Evolutionary conservation across 768 basidiomycete species (phyloP).

Genomic region (Psilocybe cyanescens): DNA sequence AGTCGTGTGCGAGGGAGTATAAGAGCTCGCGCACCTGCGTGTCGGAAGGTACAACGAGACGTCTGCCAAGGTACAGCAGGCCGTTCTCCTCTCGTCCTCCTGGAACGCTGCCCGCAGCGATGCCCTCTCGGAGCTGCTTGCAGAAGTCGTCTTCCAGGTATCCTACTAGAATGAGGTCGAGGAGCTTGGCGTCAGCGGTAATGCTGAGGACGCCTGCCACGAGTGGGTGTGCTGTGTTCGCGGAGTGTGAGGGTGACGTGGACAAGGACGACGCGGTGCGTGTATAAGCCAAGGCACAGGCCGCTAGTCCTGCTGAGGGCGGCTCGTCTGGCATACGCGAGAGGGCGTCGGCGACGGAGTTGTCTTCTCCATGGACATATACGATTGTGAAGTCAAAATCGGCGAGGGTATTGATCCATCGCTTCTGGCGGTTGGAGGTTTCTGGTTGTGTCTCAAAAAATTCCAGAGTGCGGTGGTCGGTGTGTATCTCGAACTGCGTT

Average conservation of each 20-base stretch:
- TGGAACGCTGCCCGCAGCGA: not conserved
- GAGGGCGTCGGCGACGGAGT: constrained; percentile 39
- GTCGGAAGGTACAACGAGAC: constrained; percentile 24
- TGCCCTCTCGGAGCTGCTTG: not conserved
- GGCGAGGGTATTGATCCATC: constrained; percentile 35
- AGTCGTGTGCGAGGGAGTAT: constrained; percentile 31
- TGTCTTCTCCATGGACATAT: constrained; percentile 39
- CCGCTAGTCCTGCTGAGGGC: not conserved
- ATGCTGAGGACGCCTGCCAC: constrained; percentile 1
- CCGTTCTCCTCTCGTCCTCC: constrained; percentile 11
- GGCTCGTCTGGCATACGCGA: constrained; percentile 25
- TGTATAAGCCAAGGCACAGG: no score
- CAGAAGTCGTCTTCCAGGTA: not conserved
- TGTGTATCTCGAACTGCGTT: constrained; percentile 26
- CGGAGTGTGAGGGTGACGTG: not conserved
- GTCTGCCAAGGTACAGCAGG: constrained; percentile 25
- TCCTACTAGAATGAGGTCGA: not conserved
- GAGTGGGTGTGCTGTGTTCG: not conserved
- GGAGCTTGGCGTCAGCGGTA: not conserved
- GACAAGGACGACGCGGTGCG: no score
- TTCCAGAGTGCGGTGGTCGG: constrained; percentile 40
- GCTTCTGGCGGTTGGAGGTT: constrained; percentile 30
- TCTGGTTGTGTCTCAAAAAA: constrained; percentile 32
- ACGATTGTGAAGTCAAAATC: constrained; percentile 38
- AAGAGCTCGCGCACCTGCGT: constrained; percentile 21